Evolutionary conservation across 352 stramenopile species (phyloP).

Genomic region (Phytophthora ramorum): DNA sequence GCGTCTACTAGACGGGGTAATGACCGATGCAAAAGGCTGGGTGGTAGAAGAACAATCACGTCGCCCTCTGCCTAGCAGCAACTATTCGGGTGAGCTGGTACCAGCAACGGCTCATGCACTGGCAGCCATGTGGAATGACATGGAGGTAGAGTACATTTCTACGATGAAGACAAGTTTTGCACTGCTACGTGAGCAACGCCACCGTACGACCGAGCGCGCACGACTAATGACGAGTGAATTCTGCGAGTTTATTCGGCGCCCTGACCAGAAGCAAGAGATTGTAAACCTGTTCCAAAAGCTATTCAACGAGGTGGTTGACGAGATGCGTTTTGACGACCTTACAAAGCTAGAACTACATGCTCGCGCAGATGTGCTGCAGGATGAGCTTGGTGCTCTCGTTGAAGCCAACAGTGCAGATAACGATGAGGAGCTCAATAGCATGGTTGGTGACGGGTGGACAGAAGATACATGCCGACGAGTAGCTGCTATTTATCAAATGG

Average conservation of each 20-base stretch:
- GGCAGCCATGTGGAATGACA: slow-evolving; percentile 55
- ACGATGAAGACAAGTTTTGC: slow-evolving; percentile 57
- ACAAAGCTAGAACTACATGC: slow-evolving; percentile 88
- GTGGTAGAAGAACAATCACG: slow-evolving; percentile 25
- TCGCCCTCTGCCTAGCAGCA: slow-evolving; percentile 3
- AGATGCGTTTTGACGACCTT: slow-evolving; percentile 84
- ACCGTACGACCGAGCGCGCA: slow-evolving; percentile 32
- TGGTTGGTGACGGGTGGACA: slow-evolving; percentile 64
- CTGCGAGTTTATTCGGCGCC: slow-evolving; percentile 59
- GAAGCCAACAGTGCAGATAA: slow-evolving; percentile 49
- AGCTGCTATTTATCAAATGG: slow-evolving; percentile 56
- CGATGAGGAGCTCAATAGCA: slow-evolving; percentile 51
- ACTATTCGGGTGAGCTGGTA: slow-evolving; percentile 46
- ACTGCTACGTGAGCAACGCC: slow-evolving; percentile 45
- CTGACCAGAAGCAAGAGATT: slow-evolving; percentile 70
- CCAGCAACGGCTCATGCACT: slow-evolving; percentile 42
- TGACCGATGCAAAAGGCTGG: slow-evolving; percentile 28
- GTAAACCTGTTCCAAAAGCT: slow-evolving; percentile 72
- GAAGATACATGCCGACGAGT: slow-evolving; percentile 55
- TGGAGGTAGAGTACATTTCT: slow-evolving; percentile 62
- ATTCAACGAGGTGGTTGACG: slow-evolving; percentile 84
- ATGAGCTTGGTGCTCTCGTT: slow-evolving; percentile 60
- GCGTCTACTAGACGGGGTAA: slow-evolving; percentile 42
- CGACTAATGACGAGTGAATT: slow-evolving; percentile 55
- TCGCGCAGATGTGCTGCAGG: slow-evolving; percentile 72